These are phyloP conservation scores for Ogataea pignaliae DNA, from an alignment of 805 yeast species.

Conservation along the genomic window DNA sequence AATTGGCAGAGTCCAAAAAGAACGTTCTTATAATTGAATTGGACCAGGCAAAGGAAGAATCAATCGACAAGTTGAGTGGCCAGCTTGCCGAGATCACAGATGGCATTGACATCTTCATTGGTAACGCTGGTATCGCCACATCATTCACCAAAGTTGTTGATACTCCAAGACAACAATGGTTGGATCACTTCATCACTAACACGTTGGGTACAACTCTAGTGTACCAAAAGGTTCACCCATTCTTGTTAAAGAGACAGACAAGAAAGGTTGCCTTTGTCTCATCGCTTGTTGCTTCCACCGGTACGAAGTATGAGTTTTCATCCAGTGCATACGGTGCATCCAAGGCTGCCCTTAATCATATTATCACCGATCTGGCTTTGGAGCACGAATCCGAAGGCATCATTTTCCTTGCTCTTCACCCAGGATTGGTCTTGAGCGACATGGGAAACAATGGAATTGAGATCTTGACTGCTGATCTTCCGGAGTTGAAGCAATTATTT, in stretches of 20 bases:
- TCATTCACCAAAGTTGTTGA: neutral
- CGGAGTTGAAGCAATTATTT: neutral
- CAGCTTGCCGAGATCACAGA: conserved; percentile 1
- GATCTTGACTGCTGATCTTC: neutral
- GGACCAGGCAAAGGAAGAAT: conserved; percentile 4
- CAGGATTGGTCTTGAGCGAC: conserved; percentile 38
- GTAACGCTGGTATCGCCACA: conserved; percentile 4
- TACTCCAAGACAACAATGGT: neutral
- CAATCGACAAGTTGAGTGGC: conserved; percentile 1
- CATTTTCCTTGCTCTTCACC: conserved; percentile 32
- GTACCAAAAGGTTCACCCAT: conserved; percentile 1
- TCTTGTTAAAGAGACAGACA: conserved; percentile 1
- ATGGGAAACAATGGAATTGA: conserved; percentile 17
- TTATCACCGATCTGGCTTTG: conserved; percentile 21
- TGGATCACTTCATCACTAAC: conserved; percentile 1
- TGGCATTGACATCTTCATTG: conserved; percentile 5
- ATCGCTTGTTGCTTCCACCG: neutral
- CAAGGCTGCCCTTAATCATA: conserved; percentile 35
- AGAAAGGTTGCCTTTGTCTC: conserved; percentile 4
- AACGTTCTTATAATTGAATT: conserved; percentile 5
- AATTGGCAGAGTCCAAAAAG: neutral
- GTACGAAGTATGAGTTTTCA: neutral
- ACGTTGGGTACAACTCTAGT: conserved; percentile 4
- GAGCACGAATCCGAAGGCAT: conserved; percentile 26
- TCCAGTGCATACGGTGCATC: conserved; percentile 1